Percentiles rank a stretch among this genome's conserved stretches.
phyloP scores from a whole-genome alignment of 1,284 basidiomycete species.

The Apiotrichum porosum region DNA sequence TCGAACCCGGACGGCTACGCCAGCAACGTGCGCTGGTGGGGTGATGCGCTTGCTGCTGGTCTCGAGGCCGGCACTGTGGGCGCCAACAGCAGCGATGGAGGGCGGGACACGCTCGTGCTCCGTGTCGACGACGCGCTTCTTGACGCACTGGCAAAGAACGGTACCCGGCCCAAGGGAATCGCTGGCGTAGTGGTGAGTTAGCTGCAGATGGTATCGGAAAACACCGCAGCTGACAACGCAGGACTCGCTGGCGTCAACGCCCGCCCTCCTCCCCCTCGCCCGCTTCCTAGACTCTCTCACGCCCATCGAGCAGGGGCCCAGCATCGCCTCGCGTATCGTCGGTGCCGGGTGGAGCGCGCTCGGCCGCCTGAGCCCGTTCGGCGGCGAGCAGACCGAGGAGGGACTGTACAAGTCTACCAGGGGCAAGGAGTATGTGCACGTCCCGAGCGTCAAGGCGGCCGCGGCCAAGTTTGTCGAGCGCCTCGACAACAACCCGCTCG shows the following conservation, averaged over 20 bases:
- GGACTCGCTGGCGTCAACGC: slow-evolving; percentile 25
- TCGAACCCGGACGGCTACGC: slow-evolving; percentile 79
- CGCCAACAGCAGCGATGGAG: slow-evolving; percentile 22
- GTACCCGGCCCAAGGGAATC: slow-evolving; percentile 66
- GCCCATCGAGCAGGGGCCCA: slow-evolving; percentile 66
- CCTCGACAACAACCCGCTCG: slow-evolving; percentile 52
- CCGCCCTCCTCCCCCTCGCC: slow-evolving; percentile 53
- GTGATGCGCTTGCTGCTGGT: slow-evolving; percentile 60
- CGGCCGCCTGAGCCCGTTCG: slow-evolving; percentile 52
- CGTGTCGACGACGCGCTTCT: slow-evolving; percentile 59
- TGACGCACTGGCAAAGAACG: slow-evolving; percentile 55
- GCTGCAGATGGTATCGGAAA: background rate
- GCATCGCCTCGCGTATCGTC: slow-evolving; percentile 65
- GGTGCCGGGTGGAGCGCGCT: slow-evolving; percentile 79
- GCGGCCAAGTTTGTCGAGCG: slow-evolving; percentile 55
- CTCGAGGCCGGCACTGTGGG: slow-evolving; percentile 59
- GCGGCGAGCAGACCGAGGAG: slow-evolving; percentile 53
- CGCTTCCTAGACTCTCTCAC: slow-evolving; percentile 59
- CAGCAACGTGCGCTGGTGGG: slow-evolving; percentile 85
- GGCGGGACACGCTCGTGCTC: slow-evolving; percentile 59
- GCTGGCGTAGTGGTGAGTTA: slow-evolving; percentile 72
- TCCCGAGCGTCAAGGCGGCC: slow-evolving; percentile 55
- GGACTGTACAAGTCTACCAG: slow-evolving; percentile 60
- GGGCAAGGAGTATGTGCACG: slow-evolving; percentile 69
- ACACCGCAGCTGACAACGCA: background rate